Evolutionary conservation across 495 filamentous ascomycete genomes (phyloP).

Genomic region (Trichoderma asperelloides): DNA sequence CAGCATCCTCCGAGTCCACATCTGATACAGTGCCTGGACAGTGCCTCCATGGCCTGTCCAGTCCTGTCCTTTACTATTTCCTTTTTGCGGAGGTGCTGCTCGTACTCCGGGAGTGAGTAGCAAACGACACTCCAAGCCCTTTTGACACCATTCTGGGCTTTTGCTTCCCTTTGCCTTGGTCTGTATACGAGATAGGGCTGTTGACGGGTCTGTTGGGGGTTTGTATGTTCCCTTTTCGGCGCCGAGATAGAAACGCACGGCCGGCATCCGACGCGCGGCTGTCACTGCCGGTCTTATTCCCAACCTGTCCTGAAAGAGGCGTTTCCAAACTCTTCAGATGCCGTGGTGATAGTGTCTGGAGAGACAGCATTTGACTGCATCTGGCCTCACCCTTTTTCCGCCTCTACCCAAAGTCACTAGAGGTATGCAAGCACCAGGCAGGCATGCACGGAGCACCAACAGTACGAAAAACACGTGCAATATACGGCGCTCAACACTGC

Average conservation of each 20-base stretch:
- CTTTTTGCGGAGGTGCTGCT: neutral
- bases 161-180: neutral
- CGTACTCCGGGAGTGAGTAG: too few species aligned
- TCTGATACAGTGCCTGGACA: neutral
- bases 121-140: too few species aligned
- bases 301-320: neutral
- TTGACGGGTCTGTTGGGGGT: neutral
- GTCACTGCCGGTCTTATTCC: neutral
- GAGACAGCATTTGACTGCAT: neutral
- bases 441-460: neutral
- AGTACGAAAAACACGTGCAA: neutral
- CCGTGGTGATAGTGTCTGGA: too few species aligned
- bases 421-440: neutral
- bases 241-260: too few species aligned
- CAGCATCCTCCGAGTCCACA: neutral
- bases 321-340: neutral
- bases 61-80: neutral
- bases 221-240: too few species aligned
- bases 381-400: neutral
- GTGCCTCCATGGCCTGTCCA: neutral
- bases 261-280: neutral
- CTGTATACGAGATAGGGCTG: neutral
- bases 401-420: neutral
- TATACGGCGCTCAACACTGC: neutral
- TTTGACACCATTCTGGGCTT: neutral